Percentiles rank a stretch among this genome's conserved stretches.
These are phyloP conservation scores for Vitis rotundifolia DNA, from an alignment of 164 flowering plant genomes.

Conservation along the genomic window DNA sequence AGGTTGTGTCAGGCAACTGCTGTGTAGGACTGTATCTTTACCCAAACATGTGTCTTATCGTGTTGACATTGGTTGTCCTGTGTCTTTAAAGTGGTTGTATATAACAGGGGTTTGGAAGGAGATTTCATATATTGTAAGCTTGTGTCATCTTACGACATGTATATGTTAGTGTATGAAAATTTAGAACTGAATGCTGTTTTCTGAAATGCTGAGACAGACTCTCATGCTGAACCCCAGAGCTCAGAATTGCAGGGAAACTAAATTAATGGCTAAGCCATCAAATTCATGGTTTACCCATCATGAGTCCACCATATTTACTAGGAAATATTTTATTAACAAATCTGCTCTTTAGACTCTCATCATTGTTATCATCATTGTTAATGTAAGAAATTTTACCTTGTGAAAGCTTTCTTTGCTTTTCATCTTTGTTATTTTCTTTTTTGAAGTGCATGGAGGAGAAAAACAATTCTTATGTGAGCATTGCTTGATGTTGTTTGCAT, in stretches of 20 bases:
- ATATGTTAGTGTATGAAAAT: background rate
- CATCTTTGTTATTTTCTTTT: background rate
- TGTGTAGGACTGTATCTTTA: background rate
- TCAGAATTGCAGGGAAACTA: background rate
- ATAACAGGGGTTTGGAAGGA: background rate
- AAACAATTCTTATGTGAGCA: no score
- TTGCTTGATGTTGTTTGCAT: background rate
- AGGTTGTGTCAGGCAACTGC: background rate
- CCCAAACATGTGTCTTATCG: background rate
- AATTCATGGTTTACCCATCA: background rate
- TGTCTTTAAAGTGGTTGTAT: background rate
- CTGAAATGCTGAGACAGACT: background rate
- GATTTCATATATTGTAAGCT: background rate
- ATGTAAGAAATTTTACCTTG: no score
- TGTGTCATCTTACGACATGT: background rate
- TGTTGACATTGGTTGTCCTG: background rate
- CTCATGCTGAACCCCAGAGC: background rate
- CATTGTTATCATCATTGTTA: background rate
- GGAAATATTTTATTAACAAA: background rate
- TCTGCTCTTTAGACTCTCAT: background rate
- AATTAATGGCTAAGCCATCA: background rate
- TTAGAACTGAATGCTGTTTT: background rate
- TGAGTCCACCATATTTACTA: background rate
- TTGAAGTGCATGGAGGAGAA: no score
- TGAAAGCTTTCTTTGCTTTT: background rate